Percentiles rank a stretch among this genome's conserved stretches.
Conservation (phyloP, 2,329 filamentous ascomycete genomes). For the Lachnellula suecica region DNA sequence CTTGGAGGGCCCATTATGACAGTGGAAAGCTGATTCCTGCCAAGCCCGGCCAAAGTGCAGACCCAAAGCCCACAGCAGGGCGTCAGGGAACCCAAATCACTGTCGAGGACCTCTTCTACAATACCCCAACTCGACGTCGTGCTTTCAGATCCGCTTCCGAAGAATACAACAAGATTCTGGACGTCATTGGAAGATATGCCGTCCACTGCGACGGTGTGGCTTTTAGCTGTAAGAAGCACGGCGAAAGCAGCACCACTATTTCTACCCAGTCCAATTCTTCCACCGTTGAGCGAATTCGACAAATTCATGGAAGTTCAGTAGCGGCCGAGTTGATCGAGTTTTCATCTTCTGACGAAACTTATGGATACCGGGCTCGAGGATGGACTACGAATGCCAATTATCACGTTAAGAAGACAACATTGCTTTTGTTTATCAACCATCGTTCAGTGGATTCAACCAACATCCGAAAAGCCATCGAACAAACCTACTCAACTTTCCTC, state of each 20-base stretch:
- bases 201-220: conserved; percentile 89
- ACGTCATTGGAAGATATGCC: conserved; percentile 90
- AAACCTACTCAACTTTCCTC: conserved; percentile 82
- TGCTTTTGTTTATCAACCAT: conserved; percentile 96
- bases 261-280: conserved; percentile 73
- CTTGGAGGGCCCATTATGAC: conserved; percentile 87
- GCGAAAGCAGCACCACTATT: conserved; percentile 80
- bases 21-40: conserved; percentile 77
- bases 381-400: conserved; percentile 93
- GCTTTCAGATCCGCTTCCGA: conserved; percentile 91
- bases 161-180: conserved; percentile 96
- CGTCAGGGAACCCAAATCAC: conserved; percentile 91
- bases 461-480: conserved; percentile 87
- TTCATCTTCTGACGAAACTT: conserved; percentile 67
- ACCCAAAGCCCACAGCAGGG: conserved; percentile 86
- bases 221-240: conserved; percentile 96
- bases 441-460: conserved; percentile 85
- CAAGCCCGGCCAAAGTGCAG: conserved; percentile 83
- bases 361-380: conserved; percentile 80
- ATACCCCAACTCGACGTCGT: conserved; percentile 80
- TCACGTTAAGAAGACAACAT: conserved; percentile 81
- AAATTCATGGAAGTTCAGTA: conserved; percentile 80
- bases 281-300: conserved; percentile 80
- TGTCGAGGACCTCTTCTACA: conserved; percentile 97
- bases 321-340: conserved; percentile 87